Percentiles rank a stretch among this genome's conserved stretches.
Evolutionary conservation across 345 rosid species (phyloP).

Genomic region (Pistacia integerrima): DNA sequence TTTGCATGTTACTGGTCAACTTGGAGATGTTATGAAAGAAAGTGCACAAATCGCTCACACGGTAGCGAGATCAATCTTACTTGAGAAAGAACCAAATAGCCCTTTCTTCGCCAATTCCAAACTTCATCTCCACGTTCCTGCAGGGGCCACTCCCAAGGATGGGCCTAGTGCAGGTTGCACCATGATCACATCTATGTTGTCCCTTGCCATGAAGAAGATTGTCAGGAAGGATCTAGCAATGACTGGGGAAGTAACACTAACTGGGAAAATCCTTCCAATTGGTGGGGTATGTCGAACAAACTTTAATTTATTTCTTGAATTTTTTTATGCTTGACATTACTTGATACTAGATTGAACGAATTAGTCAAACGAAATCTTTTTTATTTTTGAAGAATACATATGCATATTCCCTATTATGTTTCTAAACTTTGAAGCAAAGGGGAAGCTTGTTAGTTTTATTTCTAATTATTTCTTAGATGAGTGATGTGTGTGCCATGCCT

Average conservation of each 20-base stretch:
- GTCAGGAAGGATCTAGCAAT: conserved; percentile 86
- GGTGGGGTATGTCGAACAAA: conserved; percentile 78
- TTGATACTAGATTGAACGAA: neutral
- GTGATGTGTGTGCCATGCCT: no score
- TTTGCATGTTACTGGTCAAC: conserved; percentile 82
- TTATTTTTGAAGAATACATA: no score
- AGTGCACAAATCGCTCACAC: conserved; percentile 97
- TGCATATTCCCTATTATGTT: no score
- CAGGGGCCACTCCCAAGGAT: conserved; percentile 97
- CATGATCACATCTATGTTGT: conserved; percentile 96
- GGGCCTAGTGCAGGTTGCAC: conserved; percentile 99
- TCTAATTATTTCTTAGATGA: neutral
- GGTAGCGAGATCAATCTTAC: conserved; percentile 73
- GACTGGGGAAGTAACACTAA: conserved; percentile 96
- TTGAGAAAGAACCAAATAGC: conserved; percentile 66
- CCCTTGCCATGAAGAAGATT: conserved; percentile 78
- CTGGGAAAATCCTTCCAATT: conserved; percentile 92
- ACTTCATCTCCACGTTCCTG: conserved; percentile 98
- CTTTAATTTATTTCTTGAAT: neutral
- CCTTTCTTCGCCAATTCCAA: conserved; percentile 79
- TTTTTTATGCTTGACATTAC: neutral
- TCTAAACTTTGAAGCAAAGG: no score
- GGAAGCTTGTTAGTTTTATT: neutral
- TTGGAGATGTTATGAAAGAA: conserved; percentile 99
- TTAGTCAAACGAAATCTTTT: neutral